Evolutionary conservation across 345 rosid genomes (phyloP), one percentile per base, ranked within the genome.

Genomic region (Erysimum cheiranthoides): DNA sequence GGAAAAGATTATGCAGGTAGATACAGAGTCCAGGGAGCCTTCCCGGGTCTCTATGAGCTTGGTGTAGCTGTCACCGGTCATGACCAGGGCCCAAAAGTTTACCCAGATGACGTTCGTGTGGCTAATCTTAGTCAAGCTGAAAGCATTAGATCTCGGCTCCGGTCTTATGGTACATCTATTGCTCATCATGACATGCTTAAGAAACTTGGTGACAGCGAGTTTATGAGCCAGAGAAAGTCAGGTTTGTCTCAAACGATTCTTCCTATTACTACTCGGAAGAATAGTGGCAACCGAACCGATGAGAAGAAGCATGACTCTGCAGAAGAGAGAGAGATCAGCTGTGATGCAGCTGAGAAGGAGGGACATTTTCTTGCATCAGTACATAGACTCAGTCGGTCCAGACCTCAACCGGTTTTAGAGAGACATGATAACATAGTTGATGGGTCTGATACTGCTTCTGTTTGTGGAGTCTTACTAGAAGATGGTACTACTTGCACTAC

Each of bases 51-150:
- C 1, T 90, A 84, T 66, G 93, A 90, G 85, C 89, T 93, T n/a
- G 96, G 90, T 7, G 49, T 86, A 11, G 79, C 80, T 5, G 70
- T 81, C 30, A 8, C 65, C 45, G 40, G 49, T 2, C 46, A 69
- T 18, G 78, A 70, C 40, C 73, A 12, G 78, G 84, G 45, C 75
- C 78, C 2, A 57, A 85, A 82, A 87, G 61, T 82, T 63, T 79
- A 78, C 36, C 25, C 25, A 21, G 25, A 68, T 50, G 83, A 58
- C 12, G 52, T 76, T n/a, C 79, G 78, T 40, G 87, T 79, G 67
- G 87, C 77, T 61, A 87, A 87, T 69, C 79, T 89, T 34, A 93
- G 96, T n/a, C 87, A 86, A 84, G 83, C 93, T 27, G 95, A 88
- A 36, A 86, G 66, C 79, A 89, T 94, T 16, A 82, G 88, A 70